phyloP scores from a whole-genome alignment of 768 basidiomycete species.

The Amanita molliuscula region DNA sequence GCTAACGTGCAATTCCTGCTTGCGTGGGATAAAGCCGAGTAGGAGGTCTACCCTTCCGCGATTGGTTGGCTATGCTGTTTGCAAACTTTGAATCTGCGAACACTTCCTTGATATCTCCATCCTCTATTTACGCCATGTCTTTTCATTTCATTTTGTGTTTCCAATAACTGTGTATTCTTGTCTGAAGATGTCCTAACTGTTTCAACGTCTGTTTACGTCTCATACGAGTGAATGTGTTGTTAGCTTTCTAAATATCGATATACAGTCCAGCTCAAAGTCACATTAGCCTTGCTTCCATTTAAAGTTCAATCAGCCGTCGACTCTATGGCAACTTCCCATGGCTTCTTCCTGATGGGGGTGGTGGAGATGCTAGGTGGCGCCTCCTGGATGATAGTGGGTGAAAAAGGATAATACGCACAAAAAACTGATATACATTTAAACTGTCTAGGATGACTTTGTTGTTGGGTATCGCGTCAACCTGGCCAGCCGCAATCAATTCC shows the following conservation, averaged over 20 bases:
- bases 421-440: slow-evolving; percentile 42
- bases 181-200: background rate
- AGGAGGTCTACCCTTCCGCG: background rate
- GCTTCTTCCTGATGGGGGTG: slow-evolving; percentile 44
- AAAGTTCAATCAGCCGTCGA: background rate
- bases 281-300: background rate
- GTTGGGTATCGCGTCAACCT: slow-evolving; percentile 66
- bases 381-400: slow-evolving; percentile 24
- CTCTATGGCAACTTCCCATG: slow-evolving; percentile 42
- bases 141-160: background rate
- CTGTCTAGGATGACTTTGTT: slow-evolving; percentile 62
- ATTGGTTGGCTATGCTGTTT: background rate
- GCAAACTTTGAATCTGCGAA: background rate
- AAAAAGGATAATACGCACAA: slow-evolving; percentile 2
- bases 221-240: background rate
- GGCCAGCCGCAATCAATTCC: slow-evolving; percentile 60
- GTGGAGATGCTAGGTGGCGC: slow-evolving; percentile 47
- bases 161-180: background rate
- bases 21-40: background rate
- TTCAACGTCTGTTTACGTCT: background rate
- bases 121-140: background rate
- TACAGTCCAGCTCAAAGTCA: background rate
- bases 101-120: background rate
- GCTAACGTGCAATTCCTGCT: background rate
- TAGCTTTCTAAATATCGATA: background rate